phyloP scores from a whole-genome alignment of 1,284 basidiomycete species.

The Cryptococcus sp. region DNA sequence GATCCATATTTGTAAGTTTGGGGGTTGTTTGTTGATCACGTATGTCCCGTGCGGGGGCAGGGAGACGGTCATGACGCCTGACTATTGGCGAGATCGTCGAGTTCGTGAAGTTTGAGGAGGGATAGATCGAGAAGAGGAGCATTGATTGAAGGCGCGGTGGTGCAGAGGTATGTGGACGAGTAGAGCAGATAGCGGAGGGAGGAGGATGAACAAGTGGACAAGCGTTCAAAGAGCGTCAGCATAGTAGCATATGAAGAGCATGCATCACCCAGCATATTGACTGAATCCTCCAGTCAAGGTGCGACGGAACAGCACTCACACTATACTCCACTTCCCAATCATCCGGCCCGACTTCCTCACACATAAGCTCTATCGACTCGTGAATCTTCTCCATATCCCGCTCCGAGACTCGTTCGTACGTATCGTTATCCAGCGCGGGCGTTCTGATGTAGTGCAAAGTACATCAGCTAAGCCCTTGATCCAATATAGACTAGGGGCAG shows the following conservation, averaged over 20 bases:
- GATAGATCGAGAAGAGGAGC: not conserved
- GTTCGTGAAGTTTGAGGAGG: too few species aligned
- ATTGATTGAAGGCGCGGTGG: constrained; percentile 19
- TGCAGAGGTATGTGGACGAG: too few species aligned
- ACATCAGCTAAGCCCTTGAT: too few species aligned
- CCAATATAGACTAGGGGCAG: too few species aligned
- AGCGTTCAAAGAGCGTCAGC: not conserved
- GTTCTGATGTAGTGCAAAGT: too few species aligned
- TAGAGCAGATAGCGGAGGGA: too few species aligned
- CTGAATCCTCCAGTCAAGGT: not conserved
- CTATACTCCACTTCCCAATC: constrained; percentile 91
- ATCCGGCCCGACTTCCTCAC: constrained; percentile 62
- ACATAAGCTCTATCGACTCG: constrained; percentile 73
- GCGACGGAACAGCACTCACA: constrained; percentile 60
- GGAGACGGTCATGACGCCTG: constrained; percentile 85
- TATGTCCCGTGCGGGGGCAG: constrained; percentile 88
- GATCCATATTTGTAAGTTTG: constrained; percentile 98
- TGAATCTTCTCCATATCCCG: constrained; percentile 78
- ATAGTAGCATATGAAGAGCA: not conserved
- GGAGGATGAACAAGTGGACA: too few species aligned
- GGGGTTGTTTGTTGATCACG: constrained; percentile 99
- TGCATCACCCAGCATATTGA: not conserved
- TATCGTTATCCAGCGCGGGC: too few species aligned
- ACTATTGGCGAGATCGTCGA: constrained; percentile 56
- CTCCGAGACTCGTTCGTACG: constrained; percentile 78